Evolutionary conservation across 805 yeast genomes (phyloP).

Genomic region (Kregervanrija pseudodelftensis): DNA sequence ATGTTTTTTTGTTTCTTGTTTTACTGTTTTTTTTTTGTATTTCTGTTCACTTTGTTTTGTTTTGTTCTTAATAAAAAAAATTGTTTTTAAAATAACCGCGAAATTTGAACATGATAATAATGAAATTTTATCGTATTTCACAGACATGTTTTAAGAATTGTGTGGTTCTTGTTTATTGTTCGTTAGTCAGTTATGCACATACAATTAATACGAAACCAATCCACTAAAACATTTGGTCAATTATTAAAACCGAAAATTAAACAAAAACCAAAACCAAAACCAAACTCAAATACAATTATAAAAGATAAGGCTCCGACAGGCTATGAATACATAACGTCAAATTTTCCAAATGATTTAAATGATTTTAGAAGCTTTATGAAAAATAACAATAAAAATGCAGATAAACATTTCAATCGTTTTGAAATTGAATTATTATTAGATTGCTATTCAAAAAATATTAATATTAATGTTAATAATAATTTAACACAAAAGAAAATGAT

Average conservation of each 20-base stretch:
- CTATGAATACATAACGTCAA: slow-evolving; percentile 13
- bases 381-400: background rate
- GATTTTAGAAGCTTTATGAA: slow-evolving; percentile 10
- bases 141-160: too few species aligned
- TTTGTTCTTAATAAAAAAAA: background rate
- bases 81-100: background rate
- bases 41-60: background rate
- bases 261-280: background rate
- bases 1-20: too few species aligned
- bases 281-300: background rate
- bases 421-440: slow-evolving; percentile 8
- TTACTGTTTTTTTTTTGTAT: background rate
- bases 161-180: too few species aligned
- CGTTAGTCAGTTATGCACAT: too few species aligned
- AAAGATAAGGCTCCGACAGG: slow-evolving; percentile 15
- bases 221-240: slow-evolving; percentile 12
- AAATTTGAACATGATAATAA: background rate
- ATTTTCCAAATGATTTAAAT: slow-evolving; percentile 15
- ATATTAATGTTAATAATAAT: background rate
- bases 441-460: background rate
- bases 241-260: background rate
- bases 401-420: background rate
- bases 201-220: background rate
- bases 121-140: too few species aligned
- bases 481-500: slow-evolving; percentile 1